phyloP scores from a whole-genome alignment of 1,284 basidiomycete species.

The Vanrija pseudolonga region DNA sequence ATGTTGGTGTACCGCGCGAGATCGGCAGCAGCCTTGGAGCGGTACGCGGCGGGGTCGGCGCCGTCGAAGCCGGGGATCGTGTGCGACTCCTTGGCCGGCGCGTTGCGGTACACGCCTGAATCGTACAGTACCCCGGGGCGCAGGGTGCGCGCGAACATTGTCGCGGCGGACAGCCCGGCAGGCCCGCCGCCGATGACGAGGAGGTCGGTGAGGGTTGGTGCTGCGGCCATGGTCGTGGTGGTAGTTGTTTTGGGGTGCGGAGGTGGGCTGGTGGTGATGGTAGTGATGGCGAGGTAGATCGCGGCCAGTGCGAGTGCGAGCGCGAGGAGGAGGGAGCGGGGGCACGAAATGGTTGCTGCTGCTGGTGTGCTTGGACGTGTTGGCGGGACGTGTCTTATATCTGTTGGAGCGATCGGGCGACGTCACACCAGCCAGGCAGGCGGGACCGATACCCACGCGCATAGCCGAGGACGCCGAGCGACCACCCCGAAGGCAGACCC shows the following conservation, averaged over 20 bases:
- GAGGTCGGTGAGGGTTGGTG: conserved; percentile 15
- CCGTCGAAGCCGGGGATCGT: conserved; percentile 25
- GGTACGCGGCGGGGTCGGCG: conserved; percentile 9
- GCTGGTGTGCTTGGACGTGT: no score
- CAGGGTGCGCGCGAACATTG: conserved; percentile 21
- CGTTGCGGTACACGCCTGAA: conserved; percentile 28
- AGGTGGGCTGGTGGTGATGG: not conserved
- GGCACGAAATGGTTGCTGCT: no score
- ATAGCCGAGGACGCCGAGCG: no score
- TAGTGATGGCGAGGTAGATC: not conserved
- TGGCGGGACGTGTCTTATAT: no score
- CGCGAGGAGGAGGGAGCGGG: no score
- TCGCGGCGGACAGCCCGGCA: conserved; percentile 28
- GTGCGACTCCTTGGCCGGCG: conserved; percentile 11
- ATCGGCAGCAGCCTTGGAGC: conserved; percentile 8
- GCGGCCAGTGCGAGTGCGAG: not conserved
- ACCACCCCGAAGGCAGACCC: no score
- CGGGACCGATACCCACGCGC: no score
- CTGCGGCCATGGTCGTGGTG: no score
- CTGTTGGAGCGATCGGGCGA: no score
- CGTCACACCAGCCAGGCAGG: no score
- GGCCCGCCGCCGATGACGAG: conserved; percentile 35
- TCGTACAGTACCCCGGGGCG: conserved; percentile 28
- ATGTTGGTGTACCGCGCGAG: not conserved
- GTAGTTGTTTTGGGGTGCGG: no score